Percentiles rank a stretch among this genome's conserved stretches.
These are phyloP conservation scores for Quercus rubra DNA, from an alignment of 306 rosid species.

Conservation along the genomic window DNA sequence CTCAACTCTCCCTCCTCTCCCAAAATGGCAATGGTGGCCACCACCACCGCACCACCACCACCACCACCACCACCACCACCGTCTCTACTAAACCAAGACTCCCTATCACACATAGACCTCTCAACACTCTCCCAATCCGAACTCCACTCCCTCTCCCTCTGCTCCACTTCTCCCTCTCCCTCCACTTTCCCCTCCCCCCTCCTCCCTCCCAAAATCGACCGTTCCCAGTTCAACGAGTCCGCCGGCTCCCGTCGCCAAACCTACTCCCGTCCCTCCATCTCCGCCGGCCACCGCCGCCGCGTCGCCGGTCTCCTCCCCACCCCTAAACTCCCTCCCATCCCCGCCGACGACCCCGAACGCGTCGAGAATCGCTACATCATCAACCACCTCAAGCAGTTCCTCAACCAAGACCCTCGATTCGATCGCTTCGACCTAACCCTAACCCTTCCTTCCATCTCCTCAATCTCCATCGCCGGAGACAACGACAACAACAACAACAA, in stretches of 20 bases:
- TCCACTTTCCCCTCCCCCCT: constrained; percentile 30
- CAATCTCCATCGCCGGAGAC: neutral
- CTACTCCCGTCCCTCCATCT: constrained; percentile 52
- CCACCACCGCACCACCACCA: neutral
- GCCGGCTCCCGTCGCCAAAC: constrained; percentile 84
- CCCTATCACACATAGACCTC: constrained; percentile 40
- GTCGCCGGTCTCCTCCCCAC: constrained; percentile 47
- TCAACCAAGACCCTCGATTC: constrained; percentile 67
- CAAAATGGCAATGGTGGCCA: constrained; percentile 2
- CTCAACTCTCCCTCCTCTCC: neutral
- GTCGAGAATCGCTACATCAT: constrained; percentile 51
- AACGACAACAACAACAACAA: too few relatives aligned
- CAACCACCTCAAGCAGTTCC: constrained; percentile 52
- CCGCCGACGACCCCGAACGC: constrained; percentile 43
- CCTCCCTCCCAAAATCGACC: constrained; percentile 63
- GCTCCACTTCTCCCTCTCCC: constrained; percentile 46
- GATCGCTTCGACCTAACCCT: constrained; percentile 38
- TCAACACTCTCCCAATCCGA: constrained; percentile 69
- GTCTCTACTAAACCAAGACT: constrained; percentile 23
- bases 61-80: neutral
- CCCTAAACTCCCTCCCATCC: constrained; percentile 36
- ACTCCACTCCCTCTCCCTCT: constrained; percentile 63
- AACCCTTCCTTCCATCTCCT: constrained; percentile 1
- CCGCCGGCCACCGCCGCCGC: constrained; percentile 56
- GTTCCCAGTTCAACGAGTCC: constrained; percentile 65